Evolutionary conservation across 352 stramenopile genomes (phyloP).

Genomic region (Globisporangium emineosum): DNA sequence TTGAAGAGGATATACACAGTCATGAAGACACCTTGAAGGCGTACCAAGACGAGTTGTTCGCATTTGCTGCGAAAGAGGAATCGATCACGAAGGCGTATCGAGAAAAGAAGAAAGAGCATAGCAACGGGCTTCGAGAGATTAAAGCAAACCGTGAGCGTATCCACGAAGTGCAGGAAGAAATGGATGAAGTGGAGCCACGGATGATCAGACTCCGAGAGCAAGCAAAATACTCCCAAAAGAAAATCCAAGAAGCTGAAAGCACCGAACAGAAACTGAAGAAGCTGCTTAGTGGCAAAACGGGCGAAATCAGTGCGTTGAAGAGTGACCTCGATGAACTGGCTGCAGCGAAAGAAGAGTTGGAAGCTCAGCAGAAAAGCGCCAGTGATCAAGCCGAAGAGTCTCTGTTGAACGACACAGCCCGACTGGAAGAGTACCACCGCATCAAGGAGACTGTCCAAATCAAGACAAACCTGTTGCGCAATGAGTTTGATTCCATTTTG

Average conservation of each 20-base stretch:
- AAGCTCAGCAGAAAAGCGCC: slow-evolving; percentile 38
- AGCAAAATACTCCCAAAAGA: slow-evolving; percentile 78
- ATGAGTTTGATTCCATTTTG: slow-evolving; percentile 65
- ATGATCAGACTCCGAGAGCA: slow-evolving; percentile 87
- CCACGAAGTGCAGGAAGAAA: slow-evolving; percentile 75
- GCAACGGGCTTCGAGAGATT: slow-evolving; percentile 44
- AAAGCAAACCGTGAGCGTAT: slow-evolving; percentile 67
- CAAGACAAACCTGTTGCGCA: slow-evolving; percentile 69
- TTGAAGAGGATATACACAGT: slow-evolving; percentile 87
- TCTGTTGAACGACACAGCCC: slow-evolving; percentile 48
- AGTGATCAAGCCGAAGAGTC: slow-evolving; percentile 38
- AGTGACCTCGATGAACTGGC: slow-evolving; percentile 67
- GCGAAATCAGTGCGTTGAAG: slow-evolving; percentile 81
- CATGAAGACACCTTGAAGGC: slow-evolving; percentile 75
- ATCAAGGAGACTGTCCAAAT: slow-evolving; percentile 75
- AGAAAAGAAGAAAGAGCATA: slow-evolving; percentile 78
- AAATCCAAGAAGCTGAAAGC: slow-evolving; percentile 48
- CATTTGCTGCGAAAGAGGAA: slow-evolving; percentile 51
- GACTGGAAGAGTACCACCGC: slow-evolving; percentile 80
- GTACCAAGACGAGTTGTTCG: slow-evolving; percentile 39
- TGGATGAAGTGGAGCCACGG: slow-evolving; percentile 78
- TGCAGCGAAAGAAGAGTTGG: slow-evolving; percentile 51
- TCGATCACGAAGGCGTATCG: slow-evolving; percentile 38
- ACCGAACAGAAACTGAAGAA: slow-evolving; percentile 60
- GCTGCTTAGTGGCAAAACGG: slow-evolving; percentile 78